phyloP scores from a whole-genome alignment of 805 yeast species.

The Komagataella pastoris region DNA sequence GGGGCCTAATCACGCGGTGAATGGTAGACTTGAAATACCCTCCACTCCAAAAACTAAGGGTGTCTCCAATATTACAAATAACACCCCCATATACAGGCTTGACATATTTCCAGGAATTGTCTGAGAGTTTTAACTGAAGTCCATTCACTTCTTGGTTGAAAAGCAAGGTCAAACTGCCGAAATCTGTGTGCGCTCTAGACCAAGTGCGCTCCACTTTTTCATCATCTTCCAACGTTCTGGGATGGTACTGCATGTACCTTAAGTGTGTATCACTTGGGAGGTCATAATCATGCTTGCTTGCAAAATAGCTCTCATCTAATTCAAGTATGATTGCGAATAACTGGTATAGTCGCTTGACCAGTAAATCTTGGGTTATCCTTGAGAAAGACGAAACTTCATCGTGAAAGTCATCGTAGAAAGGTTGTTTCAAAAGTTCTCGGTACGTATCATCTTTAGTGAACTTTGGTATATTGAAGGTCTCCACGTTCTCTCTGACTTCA shows the following conservation, averaged over 20 bases:
- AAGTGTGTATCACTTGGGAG: too few relatives aligned
- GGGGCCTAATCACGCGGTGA: slow-evolving; percentile 34
- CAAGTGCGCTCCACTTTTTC: slow-evolving; percentile 23
- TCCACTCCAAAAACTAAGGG: slow-evolving; percentile 27
- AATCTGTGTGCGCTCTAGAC: slow-evolving; percentile 35
- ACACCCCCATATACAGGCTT: slow-evolving; percentile 23
- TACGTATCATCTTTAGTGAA: slow-evolving; percentile 11
- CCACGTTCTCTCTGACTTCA: slow-evolving; percentile 17
- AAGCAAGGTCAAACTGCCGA: slow-evolving; percentile 25
- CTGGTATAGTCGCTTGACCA: slow-evolving; percentile 11
- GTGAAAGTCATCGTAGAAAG: slow-evolving; percentile 13
- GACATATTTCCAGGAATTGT: slow-evolving; percentile 24
- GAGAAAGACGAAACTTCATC: slow-evolving; percentile 12
- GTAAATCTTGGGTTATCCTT: slow-evolving; percentile 13
- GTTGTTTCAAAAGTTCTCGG: slow-evolving; percentile 9
- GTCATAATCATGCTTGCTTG: too few relatives aligned
- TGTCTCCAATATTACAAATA: slow-evolving; percentile 27
- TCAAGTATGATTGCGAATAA: slow-evolving; percentile 21
- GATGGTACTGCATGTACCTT: slow-evolving; percentile 23
- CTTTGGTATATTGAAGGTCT: slow-evolving; percentile 20
- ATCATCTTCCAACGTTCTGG: slow-evolving; percentile 16
- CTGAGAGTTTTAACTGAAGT: slow-evolving; percentile 20
- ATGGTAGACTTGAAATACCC: slow-evolving; percentile 31
- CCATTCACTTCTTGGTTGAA: slow-evolving; percentile 26
- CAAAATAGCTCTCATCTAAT: too few relatives aligned